Percentiles rank a stretch among this genome's conserved stretches.
Evolutionary conservation across 108 stramenopile genomes (phyloP).

Genomic region (Conticribra weissflogii): DNA sequence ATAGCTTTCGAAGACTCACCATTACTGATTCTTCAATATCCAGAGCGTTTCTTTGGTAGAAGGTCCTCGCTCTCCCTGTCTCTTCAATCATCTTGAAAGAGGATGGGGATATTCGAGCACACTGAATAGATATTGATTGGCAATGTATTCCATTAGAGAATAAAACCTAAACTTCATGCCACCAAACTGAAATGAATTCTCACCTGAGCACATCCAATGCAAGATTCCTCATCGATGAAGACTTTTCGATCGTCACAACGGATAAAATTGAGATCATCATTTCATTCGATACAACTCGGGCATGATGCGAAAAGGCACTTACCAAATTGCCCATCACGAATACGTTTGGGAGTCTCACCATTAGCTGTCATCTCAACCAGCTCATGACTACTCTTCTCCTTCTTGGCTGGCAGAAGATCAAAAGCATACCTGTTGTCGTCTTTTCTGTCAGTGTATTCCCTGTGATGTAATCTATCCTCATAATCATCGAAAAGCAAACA

Average conservation of each 20-base stretch:
- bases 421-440: conserved; percentile 7
- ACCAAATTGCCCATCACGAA: conserved; percentile 81
- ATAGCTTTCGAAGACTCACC: conserved; percentile 18
- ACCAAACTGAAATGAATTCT: too few relatives aligned
- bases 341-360: conserved; percentile 58
- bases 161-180: neutral
- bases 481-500: conserved; percentile 75
- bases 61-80: conserved; percentile 78
- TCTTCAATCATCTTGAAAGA: conserved; percentile 77
- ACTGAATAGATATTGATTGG: conserved; percentile 23
- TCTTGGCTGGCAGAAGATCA: conserved; percentile 17
- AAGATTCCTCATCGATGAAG: conserved; percentile 89
- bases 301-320: conserved; percentile 1
- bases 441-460: conserved; percentile 11
- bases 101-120: conserved; percentile 65
- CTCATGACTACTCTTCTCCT: conserved; percentile 70
- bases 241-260: conserved; percentile 28
- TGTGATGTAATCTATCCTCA: conserved; percentile 36
- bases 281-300: neutral
- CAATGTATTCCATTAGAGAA: neutral
- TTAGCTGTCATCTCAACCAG: conserved; percentile 65
- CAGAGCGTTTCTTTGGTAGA: conserved; percentile 53
- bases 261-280: neutral
- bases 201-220: conserved; percentile 79
- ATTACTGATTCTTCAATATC: conserved; percentile 68